Base-by-base conservation (phyloP, 1,139 yeast genomes). In the Taiozyma onychis region DNA sequence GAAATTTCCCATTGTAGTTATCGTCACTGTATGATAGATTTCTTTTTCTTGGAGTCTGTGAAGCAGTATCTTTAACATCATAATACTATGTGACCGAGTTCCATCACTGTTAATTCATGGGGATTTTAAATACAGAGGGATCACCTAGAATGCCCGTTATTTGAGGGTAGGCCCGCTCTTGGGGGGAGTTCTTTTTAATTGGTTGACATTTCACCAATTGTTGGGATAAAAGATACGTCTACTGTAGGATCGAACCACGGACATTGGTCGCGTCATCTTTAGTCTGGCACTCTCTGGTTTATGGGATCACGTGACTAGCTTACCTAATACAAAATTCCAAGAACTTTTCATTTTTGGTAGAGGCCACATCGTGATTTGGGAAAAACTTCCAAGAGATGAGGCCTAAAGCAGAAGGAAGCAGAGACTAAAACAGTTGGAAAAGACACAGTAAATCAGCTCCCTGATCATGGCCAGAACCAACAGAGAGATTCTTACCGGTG, bases 401-500 rank as follows among this genome's bases (percentile, higher is more conserved):
- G 3, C 18, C 26, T 24, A 24, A 35, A 35, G 16, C 21, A 35
- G n/a, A 35, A 16, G 21, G 6, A 34, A 18, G 18, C 18, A 18
- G 18, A 18, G 18, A 18, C 18, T 18, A 18, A 6, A 14, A 34
- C 9, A 34, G 10, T 7, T 34, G 26, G 26, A 34, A 18, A n/a
- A 34, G 37, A 34, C 11, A 35, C 10, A 37, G 14, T 4, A 11
- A 21, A 18, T 22, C 11, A 14, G 14, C 7, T 18, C 4, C 18
- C n/a, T 13, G 7, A 27, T 11, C 18, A 44, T 39, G 46, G 44
- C 22, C 5, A 65, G 68, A 51, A 62, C 73, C 4, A 90, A 90
- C 66, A 80, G 96, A 68, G 93, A 90, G 61, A 80, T 90, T 53
- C 83, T 91, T 65, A 86, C 96, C 4, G 95, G 95, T 21, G 97